Conservation (phyloP, 2,329 filamentous ascomycete genomes). For the Xylariales sp. region DNA sequence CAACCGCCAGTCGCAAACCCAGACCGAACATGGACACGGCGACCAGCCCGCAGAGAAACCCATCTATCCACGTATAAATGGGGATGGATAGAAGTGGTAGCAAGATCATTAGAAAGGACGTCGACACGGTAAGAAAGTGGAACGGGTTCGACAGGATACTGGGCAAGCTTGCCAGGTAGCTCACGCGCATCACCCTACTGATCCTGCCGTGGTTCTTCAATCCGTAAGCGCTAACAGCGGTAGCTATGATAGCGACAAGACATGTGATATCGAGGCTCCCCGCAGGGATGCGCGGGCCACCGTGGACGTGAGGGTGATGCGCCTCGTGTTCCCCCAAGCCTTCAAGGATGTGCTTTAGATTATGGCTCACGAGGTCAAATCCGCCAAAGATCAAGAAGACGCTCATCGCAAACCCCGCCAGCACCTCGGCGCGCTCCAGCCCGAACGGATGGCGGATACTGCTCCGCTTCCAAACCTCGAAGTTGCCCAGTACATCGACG, state of each 20-base stretch:
- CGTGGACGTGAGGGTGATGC: slow-evolving; percentile 64
- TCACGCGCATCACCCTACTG: slow-evolving; percentile 83
- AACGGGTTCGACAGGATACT: slow-evolving; percentile 90
- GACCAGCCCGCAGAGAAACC: slow-evolving; percentile 74
- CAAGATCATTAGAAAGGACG: slow-evolving; percentile 73
- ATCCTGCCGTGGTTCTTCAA: slow-evolving; percentile 90
- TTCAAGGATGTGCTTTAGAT: slow-evolving; percentile 88
- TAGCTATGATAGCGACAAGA: slow-evolving; percentile 75
- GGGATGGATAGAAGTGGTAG: slow-evolving; percentile 77
- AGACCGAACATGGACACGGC: slow-evolving; percentile 85
- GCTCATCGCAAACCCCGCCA: slow-evolving; percentile 93
- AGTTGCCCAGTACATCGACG: slow-evolving; percentile 92
- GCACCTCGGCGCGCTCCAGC: slow-evolving; percentile 85
- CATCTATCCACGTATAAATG: slow-evolving; percentile 81
- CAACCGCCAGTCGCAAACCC: slow-evolving; percentile 76
- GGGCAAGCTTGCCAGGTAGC: slow-evolving; percentile 76
- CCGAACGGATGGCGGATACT: slow-evolving; percentile 92
- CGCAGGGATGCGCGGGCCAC: slow-evolving; percentile 50
- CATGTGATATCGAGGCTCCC: slow-evolving; percentile 80
- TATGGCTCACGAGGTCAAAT: slow-evolving; percentile 91
- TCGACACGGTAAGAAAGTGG: slow-evolving; percentile 88
- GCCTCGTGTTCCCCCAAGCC: slow-evolving; percentile 62
- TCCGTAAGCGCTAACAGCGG: slow-evolving; percentile 79
- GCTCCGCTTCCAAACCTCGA: slow-evolving; percentile 94
- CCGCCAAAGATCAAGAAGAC: slow-evolving; percentile 97